These are phyloP conservation scores for Mucor plumbeus DNA, from an alignment of 371 early-diverging fungal genomes.

Conservation along the genomic window DNA sequence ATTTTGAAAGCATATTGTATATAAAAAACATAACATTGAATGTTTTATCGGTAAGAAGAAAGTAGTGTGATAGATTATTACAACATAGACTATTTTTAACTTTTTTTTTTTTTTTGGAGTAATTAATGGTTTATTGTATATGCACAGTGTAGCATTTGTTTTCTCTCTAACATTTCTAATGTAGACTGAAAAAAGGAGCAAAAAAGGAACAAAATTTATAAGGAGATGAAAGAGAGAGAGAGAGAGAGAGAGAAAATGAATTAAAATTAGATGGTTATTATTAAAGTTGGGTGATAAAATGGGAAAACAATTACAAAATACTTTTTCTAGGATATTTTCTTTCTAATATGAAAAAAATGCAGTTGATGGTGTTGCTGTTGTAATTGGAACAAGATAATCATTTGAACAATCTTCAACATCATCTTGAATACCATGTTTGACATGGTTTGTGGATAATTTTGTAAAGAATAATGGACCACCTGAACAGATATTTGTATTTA, in stretches of 20 bases:
- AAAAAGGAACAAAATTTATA: neutral
- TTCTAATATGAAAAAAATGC: constrained; percentile 1
- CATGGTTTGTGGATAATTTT: constrained; percentile 35
- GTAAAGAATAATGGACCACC: constrained; percentile 40
- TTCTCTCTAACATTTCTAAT: neutral
- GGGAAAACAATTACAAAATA: neutral
- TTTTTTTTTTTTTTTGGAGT: neutral
- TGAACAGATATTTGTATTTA: constrained; percentile 32
- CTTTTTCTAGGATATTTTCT: neutral
- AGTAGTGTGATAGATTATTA: neutral
- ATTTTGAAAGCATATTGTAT: neutral
- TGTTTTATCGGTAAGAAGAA: neutral
- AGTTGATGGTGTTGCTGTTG: constrained; percentile 11
- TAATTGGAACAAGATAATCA: constrained; percentile 33
- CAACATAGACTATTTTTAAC: neutral
- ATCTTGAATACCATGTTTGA: constrained; percentile 10
- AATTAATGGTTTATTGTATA: neutral
- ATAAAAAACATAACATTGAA: neutral
- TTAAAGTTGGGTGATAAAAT: neutral
- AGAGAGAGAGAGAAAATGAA: neutral
- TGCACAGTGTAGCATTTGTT: neutral
- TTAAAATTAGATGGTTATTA: constrained; percentile 3
- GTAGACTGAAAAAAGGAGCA: neutral
- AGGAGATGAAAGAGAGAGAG: neutral
- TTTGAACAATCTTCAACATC: constrained; percentile 2